These are phyloP conservation scores for Aspergillus candidus DNA, from an alignment of 2,329 filamentous ascomycete species.

Conservation along the genomic window DNA sequence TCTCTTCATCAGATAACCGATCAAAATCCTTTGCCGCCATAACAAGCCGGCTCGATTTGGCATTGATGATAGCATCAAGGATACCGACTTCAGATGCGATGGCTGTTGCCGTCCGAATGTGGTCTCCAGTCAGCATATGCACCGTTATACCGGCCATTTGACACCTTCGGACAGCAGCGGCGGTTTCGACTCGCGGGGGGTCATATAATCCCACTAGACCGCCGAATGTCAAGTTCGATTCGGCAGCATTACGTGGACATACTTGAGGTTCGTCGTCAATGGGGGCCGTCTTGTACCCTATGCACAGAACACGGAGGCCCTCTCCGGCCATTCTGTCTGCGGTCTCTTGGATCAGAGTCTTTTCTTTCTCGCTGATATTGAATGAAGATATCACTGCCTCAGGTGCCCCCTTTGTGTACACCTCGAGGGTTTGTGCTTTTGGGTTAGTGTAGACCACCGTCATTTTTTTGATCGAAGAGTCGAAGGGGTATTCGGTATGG, in stretches of 20 bases:
- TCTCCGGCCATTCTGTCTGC: constrained; percentile 55
- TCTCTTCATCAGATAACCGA: constrained; percentile 46
- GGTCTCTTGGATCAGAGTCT: constrained; percentile 19
- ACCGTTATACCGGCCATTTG: constrained; percentile 51
- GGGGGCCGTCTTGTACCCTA: constrained; percentile 41
- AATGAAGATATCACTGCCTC: constrained; percentile 48
- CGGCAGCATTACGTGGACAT: constrained; percentile 44
- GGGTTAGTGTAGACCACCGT: constrained; percentile 51
- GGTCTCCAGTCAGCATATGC: constrained; percentile 55
- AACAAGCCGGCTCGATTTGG: constrained; percentile 40
- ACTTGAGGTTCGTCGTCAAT: constrained; percentile 25
- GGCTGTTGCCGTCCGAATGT: constrained; percentile 51
- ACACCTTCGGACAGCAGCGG: constrained; percentile 48
- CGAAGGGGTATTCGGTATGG: constrained; percentile 57
- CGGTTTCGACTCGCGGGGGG: constrained; percentile 55
- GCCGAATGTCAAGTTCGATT: constrained; percentile 50
- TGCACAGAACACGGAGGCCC: constrained; percentile 55
- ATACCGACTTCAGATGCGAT: constrained; percentile 56
- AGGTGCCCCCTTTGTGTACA: constrained; percentile 59
- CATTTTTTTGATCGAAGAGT: constrained; percentile 61
- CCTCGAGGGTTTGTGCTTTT: constrained; percentile 25
- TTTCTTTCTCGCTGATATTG: constrained; percentile 14
- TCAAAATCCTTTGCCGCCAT: constrained; percentile 55
- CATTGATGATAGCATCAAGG: constrained; percentile 40
- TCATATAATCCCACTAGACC: constrained; percentile 58